Evolutionary conservation across 1,139 yeast genomes (phyloP).

Genomic region (Yamadazyma kanchanaburiensis): DNA sequence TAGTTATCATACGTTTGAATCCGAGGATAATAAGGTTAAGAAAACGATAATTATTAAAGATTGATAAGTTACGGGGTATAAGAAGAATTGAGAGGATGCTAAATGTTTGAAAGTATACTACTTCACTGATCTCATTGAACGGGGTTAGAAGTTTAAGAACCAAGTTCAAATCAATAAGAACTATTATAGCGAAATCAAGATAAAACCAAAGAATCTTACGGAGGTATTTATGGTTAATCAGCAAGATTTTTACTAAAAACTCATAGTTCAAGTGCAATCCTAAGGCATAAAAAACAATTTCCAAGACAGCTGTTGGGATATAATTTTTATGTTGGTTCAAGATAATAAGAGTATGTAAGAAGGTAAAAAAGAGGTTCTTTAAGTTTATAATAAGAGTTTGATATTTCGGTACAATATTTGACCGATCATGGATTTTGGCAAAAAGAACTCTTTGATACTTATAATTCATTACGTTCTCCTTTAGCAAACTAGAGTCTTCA

Average conservation of each 20-base stretch:
- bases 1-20: slow-evolving; percentile 53
- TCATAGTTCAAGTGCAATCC: slow-evolving; percentile 38
- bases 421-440: slow-evolving; percentile 25
- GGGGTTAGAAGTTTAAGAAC: slow-evolving; percentile 17
- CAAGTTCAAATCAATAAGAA: slow-evolving; percentile 29
- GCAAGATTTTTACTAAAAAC: slow-evolving; percentile 34
- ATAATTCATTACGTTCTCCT: slow-evolving; percentile 31
- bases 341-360: slow-evolving; percentile 31
- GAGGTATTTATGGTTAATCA: slow-evolving; percentile 40
- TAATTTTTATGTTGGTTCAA: slow-evolving; percentile 19
- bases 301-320: slow-evolving; percentile 12
- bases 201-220: slow-evolving; percentile 42
- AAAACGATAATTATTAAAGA: slow-evolving; percentile 52
- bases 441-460: slow-evolving; percentile 29
- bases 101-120: slow-evolving; percentile 29
- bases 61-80: slow-evolving; percentile 52
- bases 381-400: slow-evolving; percentile 41
- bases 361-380: slow-evolving; percentile 29
- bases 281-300: slow-evolving; percentile 30
- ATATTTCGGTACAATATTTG: slow-evolving; percentile 40
- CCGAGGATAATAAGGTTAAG: slow-evolving; percentile 53
- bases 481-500: slow-evolving; percentile 24
- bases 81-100: slow-evolving; percentile 50
- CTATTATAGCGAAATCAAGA: slow-evolving; percentile 31
- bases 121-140: slow-evolving; percentile 9